Evolutionary conservation across 495 filamentous ascomycete species (phyloP), one percentile per base, ranked within the genome.

Genomic region (Talaromyces trachyspermus): DNA sequence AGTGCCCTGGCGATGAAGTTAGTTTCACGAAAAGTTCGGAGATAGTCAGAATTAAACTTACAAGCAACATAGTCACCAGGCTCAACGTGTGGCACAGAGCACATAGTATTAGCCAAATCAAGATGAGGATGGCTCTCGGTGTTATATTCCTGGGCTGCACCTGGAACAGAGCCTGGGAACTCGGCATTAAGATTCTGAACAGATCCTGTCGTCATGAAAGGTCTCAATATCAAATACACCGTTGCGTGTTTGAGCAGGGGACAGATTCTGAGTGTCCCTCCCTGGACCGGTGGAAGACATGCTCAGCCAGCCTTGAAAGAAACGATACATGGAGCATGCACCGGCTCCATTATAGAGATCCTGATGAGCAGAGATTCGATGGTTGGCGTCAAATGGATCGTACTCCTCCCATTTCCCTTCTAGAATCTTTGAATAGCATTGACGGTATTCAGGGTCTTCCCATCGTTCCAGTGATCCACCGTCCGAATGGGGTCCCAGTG

Each of bases 221-320:
- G 89, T 19, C 89, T 78, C n/a, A 95, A 74, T 5, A 95, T 72
- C 25, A 80, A 77, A 57, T 95, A 95, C 1, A 83, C 83, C 0
- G 85, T 91, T 20, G 83, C 79, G 45, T 84, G 77, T 44, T 70
- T 72, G 17, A 90, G 62, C 55, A 91, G 69, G 5, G 89, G 89
- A 54, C 89, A 89, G n/a, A 95, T 85, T 39, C 85, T 75, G 39
- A 95, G 65, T 0, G 88, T 89, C 2, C 89, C 89, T 59, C 92
- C 78, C 75, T 0, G 85, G 83, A 0, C 74, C 80, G 0, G 78
- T 84, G 26, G 70, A 61, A 29, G 85, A 89, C 77, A 95, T 85
- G 29, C 82, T 80, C 19, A 95, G 65, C 89, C 89, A 95, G 10
- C 87, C 89, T 57, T 95, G 89, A 54, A 84, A 90, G 75, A 89